Conservation (phyloP, 2,329 filamentous ascomycete species). For the Sphaerulina populicola region DNA sequence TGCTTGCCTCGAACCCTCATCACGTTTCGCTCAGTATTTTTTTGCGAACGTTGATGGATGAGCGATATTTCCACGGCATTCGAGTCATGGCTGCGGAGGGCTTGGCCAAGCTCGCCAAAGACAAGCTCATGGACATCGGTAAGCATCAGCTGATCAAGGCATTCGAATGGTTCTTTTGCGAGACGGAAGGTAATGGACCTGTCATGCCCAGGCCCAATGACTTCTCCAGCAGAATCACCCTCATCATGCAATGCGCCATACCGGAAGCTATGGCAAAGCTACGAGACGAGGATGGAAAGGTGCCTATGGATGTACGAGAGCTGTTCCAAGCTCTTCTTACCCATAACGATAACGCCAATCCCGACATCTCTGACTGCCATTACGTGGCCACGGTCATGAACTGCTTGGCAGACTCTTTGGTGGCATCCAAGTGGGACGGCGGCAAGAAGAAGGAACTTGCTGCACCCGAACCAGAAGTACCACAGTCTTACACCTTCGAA, state of each 20-base stretch:
- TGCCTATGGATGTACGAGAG: slow-evolving; percentile 67
- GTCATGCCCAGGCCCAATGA: slow-evolving; percentile 77
- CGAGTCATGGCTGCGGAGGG: slow-evolving; percentile 74
- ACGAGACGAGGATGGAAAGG: slow-evolving; percentile 64
- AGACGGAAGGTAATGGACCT: slow-evolving; percentile 38
- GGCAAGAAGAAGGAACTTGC: slow-evolving; percentile 4
- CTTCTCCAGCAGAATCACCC: slow-evolving; percentile 77
- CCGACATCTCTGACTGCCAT: slow-evolving; percentile 79
- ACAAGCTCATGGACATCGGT: slow-evolving; percentile 63
- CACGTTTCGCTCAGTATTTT: slow-evolving; percentile 82
- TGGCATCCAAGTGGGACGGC: slow-evolving; percentile 29
- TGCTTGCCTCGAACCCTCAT: slow-evolving; percentile 48
- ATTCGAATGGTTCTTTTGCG: slow-evolving; percentile 83
- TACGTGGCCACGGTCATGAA: slow-evolving; percentile 76
- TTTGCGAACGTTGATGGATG: slow-evolving; percentile 80
- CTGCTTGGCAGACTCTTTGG: slow-evolving; percentile 50
- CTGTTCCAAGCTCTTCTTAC: slow-evolving; percentile 84
- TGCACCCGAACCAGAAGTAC: slow-evolving; percentile 21
- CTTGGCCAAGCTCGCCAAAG: slow-evolving; percentile 59
- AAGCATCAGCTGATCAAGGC: slow-evolving; percentile 75
- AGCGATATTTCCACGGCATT: slow-evolving; percentile 88
- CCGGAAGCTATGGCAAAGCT: slow-evolving; percentile 71
- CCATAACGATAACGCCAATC: slow-evolving; percentile 96
- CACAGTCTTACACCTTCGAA: slow-evolving; percentile 28
- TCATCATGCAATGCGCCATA: slow-evolving; percentile 76